Evolutionary conservation across 179 eudicot genomes (phyloP), one percentile per base, ranked within the genome.

Genomic region (Silene coronaria): DNA sequence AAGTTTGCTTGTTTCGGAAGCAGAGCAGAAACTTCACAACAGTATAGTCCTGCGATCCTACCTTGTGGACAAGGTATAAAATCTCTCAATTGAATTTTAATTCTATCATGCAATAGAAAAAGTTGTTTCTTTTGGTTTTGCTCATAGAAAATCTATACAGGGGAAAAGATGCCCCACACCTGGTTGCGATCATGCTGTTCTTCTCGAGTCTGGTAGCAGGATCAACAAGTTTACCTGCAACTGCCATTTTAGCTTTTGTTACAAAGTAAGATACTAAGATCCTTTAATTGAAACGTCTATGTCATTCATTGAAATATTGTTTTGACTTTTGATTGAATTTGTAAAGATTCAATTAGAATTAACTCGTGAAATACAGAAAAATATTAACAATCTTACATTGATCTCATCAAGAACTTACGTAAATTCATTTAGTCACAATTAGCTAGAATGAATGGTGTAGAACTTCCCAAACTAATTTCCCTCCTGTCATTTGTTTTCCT

Each of bases 121-220:
- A 19, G 27, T 63, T 62, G 2, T 64, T 3, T 48, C 5, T 53
- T n/a, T 57, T 19, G 21, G 63, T 16, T 16, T 63, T 57, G 42
- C 68, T 48, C 60, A 4, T n/a, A 42, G 13, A 58, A 36, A 42
- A 70, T 67, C 12, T 59, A 11, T 76, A 21, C 27, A 80, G 82
- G 82, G 73, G 6, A 80, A 57, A 8, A 71, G 77, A 65, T 76
- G 82, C 55, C 76, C 82, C 16, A 24, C 64, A 0, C 75, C 73
- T 1, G 26, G 68, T 3, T 80, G 82, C 48, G 45, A 57, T 16
- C 24, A 28, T 66, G 79, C 63, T 1, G 73, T 72, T 23, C 2
- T 80, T 57, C 73, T 71, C 10, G 45, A 16, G 0, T 16, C 14
- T 9, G 55, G 26, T 19, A 27, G 9, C 32, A 64, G 10, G 11